Base-by-base conservation (phyloP, 768 basidiomycete genomes). In the Rickenella mellea region DNA sequence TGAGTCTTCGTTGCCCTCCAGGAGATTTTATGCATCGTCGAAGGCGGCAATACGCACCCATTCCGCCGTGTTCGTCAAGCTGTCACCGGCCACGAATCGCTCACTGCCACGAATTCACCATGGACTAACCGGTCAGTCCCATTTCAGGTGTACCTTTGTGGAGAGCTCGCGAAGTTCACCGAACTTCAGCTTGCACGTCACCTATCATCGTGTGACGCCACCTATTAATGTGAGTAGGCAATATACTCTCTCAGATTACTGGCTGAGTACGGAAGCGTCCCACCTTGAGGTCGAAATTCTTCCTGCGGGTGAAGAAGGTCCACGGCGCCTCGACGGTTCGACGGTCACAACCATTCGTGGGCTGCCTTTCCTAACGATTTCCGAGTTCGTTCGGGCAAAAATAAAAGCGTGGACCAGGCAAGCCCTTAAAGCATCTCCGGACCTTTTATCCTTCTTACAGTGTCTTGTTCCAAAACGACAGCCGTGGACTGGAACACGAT, bases 21-120 rank as follows among this genome's bases (percentile, higher is more conserved):
- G 88, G 87, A 91, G 62, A 83, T 91, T 41, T 80, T 70, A 48
- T 90, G 87, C 58, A 79, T 91, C 56, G 85, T 88, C 47, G 81
- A 89, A 60, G 78, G 78, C 35, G 76, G 80, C n/a, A 60, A 74
- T 27, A 59, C 63, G 31, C 71, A 89, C 57, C 80, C 85, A 0
- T 91, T 89, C 58, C 76, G 84, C 45, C 76, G 80, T 44, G 83
- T 86, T 35, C 78, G 87, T 43, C 83, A 88, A 49, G 85, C 87
- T 10, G 56, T 85, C 41, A 62, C 76, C 24, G 74, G 73, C 22
- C 78, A 67, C 53, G 70, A 76, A 26, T 73, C 80, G 52, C 75
- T 87, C 51, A 72, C 78, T 7, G 69, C 72, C 17, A 80, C 74
- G 10, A 72, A 80, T 50, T 85, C 87, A 0, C 80, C 87, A n/a